Evolutionary conservation across 352 stramenopile genomes (phyloP).

Genomic region (Phytophthora litchii): DNA sequence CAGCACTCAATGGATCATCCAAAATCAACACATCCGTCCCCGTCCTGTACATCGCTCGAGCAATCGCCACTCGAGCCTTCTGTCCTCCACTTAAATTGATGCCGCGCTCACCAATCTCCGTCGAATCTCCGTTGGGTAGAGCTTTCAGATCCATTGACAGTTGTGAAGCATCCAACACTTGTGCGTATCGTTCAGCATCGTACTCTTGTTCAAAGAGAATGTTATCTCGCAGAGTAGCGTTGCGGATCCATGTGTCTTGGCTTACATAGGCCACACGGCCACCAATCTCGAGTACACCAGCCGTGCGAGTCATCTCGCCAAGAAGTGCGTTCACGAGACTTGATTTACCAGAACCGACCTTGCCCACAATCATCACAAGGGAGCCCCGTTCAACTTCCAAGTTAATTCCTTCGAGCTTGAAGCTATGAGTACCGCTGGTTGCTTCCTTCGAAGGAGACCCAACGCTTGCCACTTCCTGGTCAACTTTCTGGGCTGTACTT

Average conservation of each 20-base stretch:
- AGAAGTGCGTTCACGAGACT: no score
- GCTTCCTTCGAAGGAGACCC: not conserved
- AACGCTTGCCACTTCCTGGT: no score
- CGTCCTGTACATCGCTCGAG: slow-evolving; percentile 90
- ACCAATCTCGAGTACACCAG: no score
- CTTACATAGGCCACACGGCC: no score
- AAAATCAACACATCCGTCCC: slow-evolving; percentile 92
- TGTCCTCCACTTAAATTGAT: slow-evolving; percentile 70
- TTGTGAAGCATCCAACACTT: slow-evolving; percentile 46
- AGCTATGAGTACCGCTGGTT: slow-evolving; percentile 14
- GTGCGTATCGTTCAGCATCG: no score
- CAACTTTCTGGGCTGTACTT: no score
- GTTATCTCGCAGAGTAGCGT: no score
- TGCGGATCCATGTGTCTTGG: no score
- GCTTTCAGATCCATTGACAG: slow-evolving; percentile 46
- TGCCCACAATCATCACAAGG: no score
- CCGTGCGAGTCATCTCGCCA: no score
- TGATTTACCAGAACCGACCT: slow-evolving; percentile 49
- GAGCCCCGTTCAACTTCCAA: no score
- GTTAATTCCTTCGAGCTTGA: slow-evolving; percentile 11
- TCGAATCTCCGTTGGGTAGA: slow-evolving; percentile 59
- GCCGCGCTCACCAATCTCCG: slow-evolving; percentile 64
- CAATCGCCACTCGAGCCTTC: slow-evolving; percentile 84
- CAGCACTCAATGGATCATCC: slow-evolving; percentile 94
- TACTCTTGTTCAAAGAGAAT: no score